These are phyloP conservation scores for Fusarium sp. DNA, from an alignment of 2,329 filamentous ascomycete species.

Conservation along the genomic window DNA sequence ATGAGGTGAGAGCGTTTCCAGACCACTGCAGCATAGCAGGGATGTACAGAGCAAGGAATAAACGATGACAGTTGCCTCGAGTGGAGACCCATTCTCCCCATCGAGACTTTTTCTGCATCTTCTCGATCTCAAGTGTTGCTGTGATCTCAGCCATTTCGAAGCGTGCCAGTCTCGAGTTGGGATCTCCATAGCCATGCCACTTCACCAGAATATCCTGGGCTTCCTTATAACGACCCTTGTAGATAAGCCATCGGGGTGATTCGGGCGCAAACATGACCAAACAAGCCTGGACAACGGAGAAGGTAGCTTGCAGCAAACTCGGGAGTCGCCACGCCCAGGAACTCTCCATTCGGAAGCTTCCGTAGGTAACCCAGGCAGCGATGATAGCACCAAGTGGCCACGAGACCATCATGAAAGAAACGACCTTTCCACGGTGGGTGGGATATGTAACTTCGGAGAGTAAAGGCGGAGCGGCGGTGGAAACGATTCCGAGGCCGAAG, in stretches of 20 bases:
- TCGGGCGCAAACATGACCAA: constrained; percentile 40
- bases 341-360: constrained; percentile 56
- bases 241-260: constrained; percentile 46
- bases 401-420: constrained; percentile 48
- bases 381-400: constrained; percentile 42
- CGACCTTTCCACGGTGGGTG: constrained; percentile 52
- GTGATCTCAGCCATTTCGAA: constrained; percentile 46
- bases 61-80: constrained; percentile 50
- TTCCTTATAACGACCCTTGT: constrained; percentile 46
- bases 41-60: constrained; percentile 50
- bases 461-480: constrained; percentile 52
- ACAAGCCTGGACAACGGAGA: constrained; percentile 37
- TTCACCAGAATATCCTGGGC: constrained; percentile 40
- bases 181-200: constrained; percentile 42
- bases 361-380: constrained; percentile 55
- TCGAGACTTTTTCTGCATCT: constrained; percentile 43
- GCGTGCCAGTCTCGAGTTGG: constrained; percentile 18
- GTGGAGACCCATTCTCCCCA: constrained; percentile 42
- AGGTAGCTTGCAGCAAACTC: constrained; percentile 60
- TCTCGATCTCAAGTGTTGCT: constrained; percentile 44
- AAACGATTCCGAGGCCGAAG: constrained; percentile 57
- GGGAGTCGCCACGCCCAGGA: constrained; percentile 66
- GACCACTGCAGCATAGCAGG: constrained; percentile 52
- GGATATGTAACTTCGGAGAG: constrained; percentile 56
- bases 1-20: constrained; percentile 52